Base-by-base conservation (phyloP, 169 alveolate genomes). In the Cryptosporidium viatorum region DNA sequence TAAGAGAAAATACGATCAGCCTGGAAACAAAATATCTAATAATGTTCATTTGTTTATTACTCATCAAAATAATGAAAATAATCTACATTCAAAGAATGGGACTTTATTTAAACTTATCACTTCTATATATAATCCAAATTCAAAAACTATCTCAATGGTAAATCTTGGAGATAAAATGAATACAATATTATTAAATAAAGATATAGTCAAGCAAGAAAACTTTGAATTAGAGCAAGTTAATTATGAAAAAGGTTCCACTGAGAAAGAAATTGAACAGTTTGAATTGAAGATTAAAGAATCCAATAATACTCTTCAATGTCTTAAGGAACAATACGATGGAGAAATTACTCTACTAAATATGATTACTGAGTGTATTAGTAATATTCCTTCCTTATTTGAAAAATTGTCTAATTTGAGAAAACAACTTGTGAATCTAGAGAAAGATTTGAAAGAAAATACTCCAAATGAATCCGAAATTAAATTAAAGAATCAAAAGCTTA, bases 121-220 rank as follows among this genome's bases (percentile, higher is more conserved):
- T 18, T 80, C 89, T 29, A 59, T 80, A 14, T 80, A 80, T 80
- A 80, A 80, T 41, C 59, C 55, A n/a, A 65, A 59, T 45, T 80
- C 89, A 26, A 80, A 80, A 45, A 80, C 89, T 9, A 65, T 80
- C 7, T 80, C 89, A 14, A 62, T 65, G 75, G 52, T 62, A 18
- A 62, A 41, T 7, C 70, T 80, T 45, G 58, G 52, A 31, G 67
- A 80, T 18, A 59, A 43, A 33, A 80, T 80, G 89, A 80, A 80
- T 80, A 80, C 89, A 26, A 33, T 80, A 59, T 65, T 80, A 29
- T 29, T 67, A 18, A 45, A 62, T 18, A 37, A 62, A 21, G 52
- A 43, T 6, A 8, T 43, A 18, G 26, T 12, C 23, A 60, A 65
- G 33, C 23, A 41, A 8, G 65, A 60, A 45, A 41, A 29, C 14